Evolutionary conservation across 208 protist species (phyloP).

Genomic region (Trypanosoma melophagium): DNA sequence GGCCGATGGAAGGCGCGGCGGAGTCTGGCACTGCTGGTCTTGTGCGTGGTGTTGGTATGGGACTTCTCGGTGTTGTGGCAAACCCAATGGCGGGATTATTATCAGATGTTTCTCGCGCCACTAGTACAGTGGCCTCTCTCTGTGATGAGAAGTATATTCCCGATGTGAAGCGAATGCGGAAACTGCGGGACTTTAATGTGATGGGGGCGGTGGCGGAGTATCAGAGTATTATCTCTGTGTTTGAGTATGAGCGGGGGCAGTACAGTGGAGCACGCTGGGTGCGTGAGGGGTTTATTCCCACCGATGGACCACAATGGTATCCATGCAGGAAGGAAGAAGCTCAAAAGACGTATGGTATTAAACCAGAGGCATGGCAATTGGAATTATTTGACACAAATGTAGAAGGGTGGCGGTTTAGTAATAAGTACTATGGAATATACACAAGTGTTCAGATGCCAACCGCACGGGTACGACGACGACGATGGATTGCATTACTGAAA

Average conservation of each 20-base stretch:
- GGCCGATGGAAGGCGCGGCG: slow-evolving; percentile 80
- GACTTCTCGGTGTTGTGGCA: slow-evolving; percentile 80
- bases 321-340: slow-evolving; percentile 52
- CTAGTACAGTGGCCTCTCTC: slow-evolving; percentile 57
- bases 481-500: slow-evolving; percentile 61
- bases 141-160: slow-evolving; percentile 79
- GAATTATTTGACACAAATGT: slow-evolving; percentile 68
- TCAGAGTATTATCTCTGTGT: slow-evolving; percentile 56
- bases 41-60: slow-evolving; percentile 80
- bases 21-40: slow-evolving; percentile 78
- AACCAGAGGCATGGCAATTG: slow-evolving; percentile 49
- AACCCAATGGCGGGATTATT: slow-evolving; percentile 86
- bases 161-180: slow-evolving; percentile 52
- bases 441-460: slow-evolving; percentile 30
- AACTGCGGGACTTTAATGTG: slow-evolving; percentile 67
- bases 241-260: slow-evolving; percentile 71
- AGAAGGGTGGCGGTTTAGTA: slow-evolving; percentile 77
- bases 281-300: slow-evolving; percentile 3
- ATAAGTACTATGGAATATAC: slow-evolving; percentile 73
- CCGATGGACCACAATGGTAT: slow-evolving; percentile 69
- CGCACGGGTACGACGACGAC: slow-evolving; percentile 62
- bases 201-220: slow-evolving; percentile 74
- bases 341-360: slow-evolving; percentile 22
- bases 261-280: slow-evolving; percentile 6
- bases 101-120: slow-evolving; percentile 70